These are phyloP conservation scores for Adansonia digitata DNA, from an alignment of 345 rosid species.

Conservation along the genomic window DNA sequence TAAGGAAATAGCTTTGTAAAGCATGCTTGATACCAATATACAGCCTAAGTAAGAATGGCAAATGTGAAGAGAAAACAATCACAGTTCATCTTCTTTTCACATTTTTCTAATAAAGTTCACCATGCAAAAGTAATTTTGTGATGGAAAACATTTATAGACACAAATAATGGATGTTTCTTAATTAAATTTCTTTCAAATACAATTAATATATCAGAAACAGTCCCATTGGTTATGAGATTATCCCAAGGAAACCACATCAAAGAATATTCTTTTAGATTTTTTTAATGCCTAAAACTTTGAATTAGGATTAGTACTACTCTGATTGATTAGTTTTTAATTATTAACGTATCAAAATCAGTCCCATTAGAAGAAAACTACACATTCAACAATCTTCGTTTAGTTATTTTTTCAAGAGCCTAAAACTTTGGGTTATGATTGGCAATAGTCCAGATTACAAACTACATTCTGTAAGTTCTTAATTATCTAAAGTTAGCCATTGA, in stretches of 20 bases:
- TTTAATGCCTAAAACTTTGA: not conserved
- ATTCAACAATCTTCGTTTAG: not conserved
- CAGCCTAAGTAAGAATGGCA: not conserved
- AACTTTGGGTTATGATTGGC: not conserved
- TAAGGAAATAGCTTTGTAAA: not conserved
- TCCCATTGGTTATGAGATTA: not conserved
- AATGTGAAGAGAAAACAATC: not conserved
- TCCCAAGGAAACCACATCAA: not conserved
- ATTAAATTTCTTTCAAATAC: not conserved
- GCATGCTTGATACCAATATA: not conserved
- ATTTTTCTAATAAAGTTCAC: not conserved
- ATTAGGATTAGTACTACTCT: not conserved
- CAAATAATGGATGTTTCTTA: not conserved
- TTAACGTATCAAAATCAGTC: not conserved
- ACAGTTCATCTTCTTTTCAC: not conserved
- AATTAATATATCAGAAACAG: not conserved
- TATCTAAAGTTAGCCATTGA: not conserved
- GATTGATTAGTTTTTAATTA: not conserved
- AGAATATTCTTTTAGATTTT: not conserved
- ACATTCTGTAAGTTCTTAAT: not conserved
- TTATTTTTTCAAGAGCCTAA: not conserved
- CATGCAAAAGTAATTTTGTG: not conserved
- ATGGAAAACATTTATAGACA: not conserved
- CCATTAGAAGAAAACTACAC: not conserved
- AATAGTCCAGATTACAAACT: not conserved